Evolutionary conservation across 768 basidiomycete species (phyloP), one percentile per base, ranked within the genome.

Genomic region (Rhodotorula babjevae): DNA sequence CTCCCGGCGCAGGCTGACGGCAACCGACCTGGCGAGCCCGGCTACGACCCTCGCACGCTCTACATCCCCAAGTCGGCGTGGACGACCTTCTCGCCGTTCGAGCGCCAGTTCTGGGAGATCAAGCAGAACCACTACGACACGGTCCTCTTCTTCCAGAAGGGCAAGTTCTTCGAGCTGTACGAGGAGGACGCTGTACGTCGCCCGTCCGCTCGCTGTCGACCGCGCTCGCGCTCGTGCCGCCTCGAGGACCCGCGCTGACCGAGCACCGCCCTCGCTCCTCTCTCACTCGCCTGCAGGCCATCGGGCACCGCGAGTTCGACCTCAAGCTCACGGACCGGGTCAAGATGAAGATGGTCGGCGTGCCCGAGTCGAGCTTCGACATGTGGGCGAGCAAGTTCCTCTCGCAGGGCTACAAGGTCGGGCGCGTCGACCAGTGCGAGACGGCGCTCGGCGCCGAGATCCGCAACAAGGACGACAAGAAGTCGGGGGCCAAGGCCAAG

Each of bases 341-440:
- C 59, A 98, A 98, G 82, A 99, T 99, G 96, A 93, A 89, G 72
- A 99, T 99, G 95, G 95, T 91, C 53, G 96, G 96, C 50, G 94
- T 98, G 12, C 96, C 96, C 0, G 96, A 98, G 79, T 87, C 86
- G 82, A 88, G 88, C 4, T 94, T 99, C 82, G 92, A 94, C 78
- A 89, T 90, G 78, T 94, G 91, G 91, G 90, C 90, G 27, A 90
- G 90, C 88, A 90, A 81, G 67, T 74, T 78, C 68, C 72, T 74
- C 57, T 71, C 73, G 3, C 61, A 75, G 29, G 91, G 92, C 0
- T 90, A 93, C 82, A 94, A 94, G 81, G 92, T 99, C 64, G 96
- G 96, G 14, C 88, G 91, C 21, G 96, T 99, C 27, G 95, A 97
- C 79, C 96, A 99, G 81, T 87, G 89, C 1, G 96, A 99, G 83